Percentiles rank a stretch among this genome's conserved stretches.
Conservation (phyloP, 495 filamentous ascomycete species). For the Xylaria acuta region DNA sequence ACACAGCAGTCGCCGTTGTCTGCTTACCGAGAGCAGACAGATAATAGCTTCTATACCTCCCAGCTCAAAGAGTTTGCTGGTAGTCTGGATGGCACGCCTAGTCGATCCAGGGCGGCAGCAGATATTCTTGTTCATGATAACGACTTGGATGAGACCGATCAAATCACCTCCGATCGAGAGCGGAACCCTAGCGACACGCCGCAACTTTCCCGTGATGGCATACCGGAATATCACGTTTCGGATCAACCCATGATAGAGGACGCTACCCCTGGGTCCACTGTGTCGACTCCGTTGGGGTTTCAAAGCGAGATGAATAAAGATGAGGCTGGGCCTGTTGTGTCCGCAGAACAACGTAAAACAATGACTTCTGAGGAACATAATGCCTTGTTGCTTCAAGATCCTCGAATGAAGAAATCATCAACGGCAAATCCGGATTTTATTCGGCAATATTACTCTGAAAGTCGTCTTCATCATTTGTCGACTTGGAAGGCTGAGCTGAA, state of each 20-base stretch:
- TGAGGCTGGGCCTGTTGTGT: slow-evolving; percentile 18
- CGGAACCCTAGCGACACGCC: not conserved
- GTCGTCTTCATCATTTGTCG: slow-evolving; percentile 90
- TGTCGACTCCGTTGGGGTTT: not conserved
- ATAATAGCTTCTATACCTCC: slow-evolving; percentile 77
- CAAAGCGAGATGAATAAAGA: slow-evolving; percentile 37
- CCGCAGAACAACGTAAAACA: slow-evolving; percentile 41
- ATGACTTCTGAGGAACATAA: slow-evolving; percentile 94
- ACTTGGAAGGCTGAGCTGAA: slow-evolving; percentile 96
- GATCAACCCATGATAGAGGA: not conserved
- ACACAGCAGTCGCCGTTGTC: slow-evolving; percentile 48
- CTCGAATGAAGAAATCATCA: slow-evolving; percentile 81
- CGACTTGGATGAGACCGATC: slow-evolving; percentile 2
- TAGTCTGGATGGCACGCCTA: slow-evolving; percentile 29
- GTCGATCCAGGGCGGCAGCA: slow-evolving; percentile 5
- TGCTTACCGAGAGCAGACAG: slow-evolving; percentile 77
- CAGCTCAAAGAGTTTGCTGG: slow-evolving; percentile 61
- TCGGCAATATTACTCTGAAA: slow-evolving; percentile 92
- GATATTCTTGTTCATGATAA: not conserved
- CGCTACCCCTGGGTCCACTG: not conserved
- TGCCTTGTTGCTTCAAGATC: slow-evolving; percentile 77
- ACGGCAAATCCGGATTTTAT: slow-evolving; percentile 90
- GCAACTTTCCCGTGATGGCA: not conserved
- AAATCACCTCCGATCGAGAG: not conserved
- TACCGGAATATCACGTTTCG: not conserved